Percentiles rank a stretch among this genome's conserved stretches.
Evolutionary conservation across 495 filamentous ascomycete species (phyloP).

Genomic region (Aspergillus cristatus): DNA sequence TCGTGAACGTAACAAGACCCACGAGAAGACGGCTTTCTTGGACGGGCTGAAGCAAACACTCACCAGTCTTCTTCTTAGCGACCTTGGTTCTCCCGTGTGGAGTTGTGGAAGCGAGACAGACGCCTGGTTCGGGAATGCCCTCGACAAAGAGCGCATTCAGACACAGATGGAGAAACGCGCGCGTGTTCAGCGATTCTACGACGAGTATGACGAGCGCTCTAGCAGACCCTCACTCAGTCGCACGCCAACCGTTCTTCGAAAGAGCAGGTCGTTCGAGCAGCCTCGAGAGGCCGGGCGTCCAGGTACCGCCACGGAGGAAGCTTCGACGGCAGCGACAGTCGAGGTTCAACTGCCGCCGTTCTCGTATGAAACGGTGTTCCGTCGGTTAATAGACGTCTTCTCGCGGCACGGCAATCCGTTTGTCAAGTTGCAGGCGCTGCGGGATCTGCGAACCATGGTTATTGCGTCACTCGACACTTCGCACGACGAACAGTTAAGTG

Average conservation of each 20-base stretch:
- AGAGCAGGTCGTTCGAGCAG: conserved; percentile 28
- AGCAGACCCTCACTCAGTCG: conserved; percentile 17
- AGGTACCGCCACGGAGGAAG: too few species aligned
- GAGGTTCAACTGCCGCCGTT: conserved; percentile 33
- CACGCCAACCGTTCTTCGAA: conserved; percentile 13
- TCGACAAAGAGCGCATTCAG: conserved; percentile 71
- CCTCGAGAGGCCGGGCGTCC: background rate
- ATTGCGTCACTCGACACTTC: conserved; percentile 60
- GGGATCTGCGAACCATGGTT: conserved; percentile 74
- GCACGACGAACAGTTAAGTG: conserved; percentile 23
- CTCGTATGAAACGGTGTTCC: conserved; percentile 66
- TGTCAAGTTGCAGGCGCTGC: conserved; percentile 73
- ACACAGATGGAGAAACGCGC: conserved; percentile 57
- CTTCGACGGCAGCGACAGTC: too few species aligned
- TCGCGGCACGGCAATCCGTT: conserved; percentile 85
- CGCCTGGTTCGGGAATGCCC: conserved; percentile 67
- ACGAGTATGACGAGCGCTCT: conserved; percentile 29
- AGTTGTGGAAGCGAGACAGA: conserved; percentile 85
- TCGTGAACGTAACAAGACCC: conserved; percentile 25
- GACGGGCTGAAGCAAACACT: conserved; percentile 67
- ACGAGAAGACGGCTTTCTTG: conserved; percentile 59
- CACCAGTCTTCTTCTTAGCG: conserved; percentile 78
- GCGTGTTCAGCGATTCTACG: conserved; percentile 40
- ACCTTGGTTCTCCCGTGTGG: conserved; percentile 79
- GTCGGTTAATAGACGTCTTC: conserved; percentile 72